These are phyloP conservation scores for Neophaeococcomyces aloes DNA, from an alignment of 2,329 filamentous ascomycete genomes.

Conservation along the genomic window DNA sequence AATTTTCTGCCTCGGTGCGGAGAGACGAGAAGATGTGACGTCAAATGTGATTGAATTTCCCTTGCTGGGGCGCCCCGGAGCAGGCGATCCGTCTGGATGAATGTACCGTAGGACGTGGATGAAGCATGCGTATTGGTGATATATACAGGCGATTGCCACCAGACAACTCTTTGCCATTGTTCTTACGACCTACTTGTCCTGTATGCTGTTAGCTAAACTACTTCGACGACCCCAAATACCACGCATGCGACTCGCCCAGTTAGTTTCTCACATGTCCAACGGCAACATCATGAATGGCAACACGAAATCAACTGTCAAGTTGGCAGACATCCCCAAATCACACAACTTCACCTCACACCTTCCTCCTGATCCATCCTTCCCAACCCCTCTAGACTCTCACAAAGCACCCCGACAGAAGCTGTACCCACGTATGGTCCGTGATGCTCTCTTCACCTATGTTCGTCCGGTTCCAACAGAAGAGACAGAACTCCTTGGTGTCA, in stretches of 20 bases:
- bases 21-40: too few species aligned
- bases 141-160: too few species aligned
- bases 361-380: constrained; percentile 65
- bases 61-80: too few species aligned
- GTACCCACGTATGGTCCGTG: constrained; percentile 69
- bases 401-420: constrained; percentile 66
- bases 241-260: constrained; percentile 33
- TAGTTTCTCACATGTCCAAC: constrained; percentile 35
- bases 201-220: constrained; percentile 5
- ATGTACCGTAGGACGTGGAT: too few species aligned
- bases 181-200: neutral
- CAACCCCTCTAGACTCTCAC: constrained; percentile 73
- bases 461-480: constrained; percentile 62
- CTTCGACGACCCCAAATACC: constrained; percentile 7
- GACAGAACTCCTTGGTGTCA: constrained; percentile 72
- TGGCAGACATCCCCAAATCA: constrained; percentile 51
- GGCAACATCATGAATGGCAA: constrained; percentile 15
- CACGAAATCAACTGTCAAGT: constrained; percentile 10
- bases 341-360: constrained; percentile 55
- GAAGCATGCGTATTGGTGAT: too few species aligned
- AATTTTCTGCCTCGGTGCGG: too few species aligned
- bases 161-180: neutral
- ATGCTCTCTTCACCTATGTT: constrained; percentile 82
- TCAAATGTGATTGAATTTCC: too few species aligned
- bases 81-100: too few species aligned